Evolutionary conservation across 306 rosid genomes (phyloP).

Genomic region (Lathyrus oleraceus): DNA sequence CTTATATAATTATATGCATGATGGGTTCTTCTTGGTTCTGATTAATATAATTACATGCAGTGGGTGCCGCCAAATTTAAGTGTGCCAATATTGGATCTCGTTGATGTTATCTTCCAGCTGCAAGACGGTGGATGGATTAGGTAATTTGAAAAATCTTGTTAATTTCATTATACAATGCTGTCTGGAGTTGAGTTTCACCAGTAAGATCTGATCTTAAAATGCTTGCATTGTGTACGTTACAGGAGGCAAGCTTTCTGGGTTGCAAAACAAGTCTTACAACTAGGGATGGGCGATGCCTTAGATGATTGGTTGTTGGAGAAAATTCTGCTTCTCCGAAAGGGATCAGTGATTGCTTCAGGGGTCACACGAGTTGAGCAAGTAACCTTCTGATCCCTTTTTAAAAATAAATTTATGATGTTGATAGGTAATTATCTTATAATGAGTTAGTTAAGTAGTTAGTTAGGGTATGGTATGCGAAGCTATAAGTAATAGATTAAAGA

Average conservation of each 20-base stretch:
- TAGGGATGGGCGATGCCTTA: constrained; percentile 99
- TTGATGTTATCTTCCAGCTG: constrained; percentile 90
- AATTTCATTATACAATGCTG: constrained; percentile 7
- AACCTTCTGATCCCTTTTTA: constrained; percentile 29
- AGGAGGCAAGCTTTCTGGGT: constrained; percentile 99
- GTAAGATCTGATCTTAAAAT: constrained; percentile 30
- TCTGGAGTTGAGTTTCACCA: constrained; percentile 12
- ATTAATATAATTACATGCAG: constrained; percentile 52
- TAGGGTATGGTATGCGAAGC: neutral
- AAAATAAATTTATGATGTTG: constrained; percentile 14
- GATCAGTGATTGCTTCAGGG: constrained; percentile 83
- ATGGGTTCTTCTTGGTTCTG: constrained; percentile 35
- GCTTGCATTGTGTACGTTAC: constrained; percentile 30
- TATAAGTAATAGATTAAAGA: neutral
- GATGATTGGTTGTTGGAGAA: constrained; percentile 97
- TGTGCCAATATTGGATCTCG: constrained; percentile 81
- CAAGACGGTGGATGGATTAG: constrained; percentile 99
- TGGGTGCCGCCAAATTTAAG: constrained; percentile 99
- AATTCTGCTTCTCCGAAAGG: constrained; percentile 89
- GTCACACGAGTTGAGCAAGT: constrained; percentile 84
- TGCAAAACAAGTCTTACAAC: constrained; percentile 90
- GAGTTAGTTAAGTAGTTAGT: neutral
- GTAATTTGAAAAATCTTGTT: constrained; percentile 43
- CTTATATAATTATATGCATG: constrained; percentile 19
- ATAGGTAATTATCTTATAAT: neutral